Base-by-base conservation (phyloP, 768 basidiomycete genomes). In the Suillus lakei region DNA sequence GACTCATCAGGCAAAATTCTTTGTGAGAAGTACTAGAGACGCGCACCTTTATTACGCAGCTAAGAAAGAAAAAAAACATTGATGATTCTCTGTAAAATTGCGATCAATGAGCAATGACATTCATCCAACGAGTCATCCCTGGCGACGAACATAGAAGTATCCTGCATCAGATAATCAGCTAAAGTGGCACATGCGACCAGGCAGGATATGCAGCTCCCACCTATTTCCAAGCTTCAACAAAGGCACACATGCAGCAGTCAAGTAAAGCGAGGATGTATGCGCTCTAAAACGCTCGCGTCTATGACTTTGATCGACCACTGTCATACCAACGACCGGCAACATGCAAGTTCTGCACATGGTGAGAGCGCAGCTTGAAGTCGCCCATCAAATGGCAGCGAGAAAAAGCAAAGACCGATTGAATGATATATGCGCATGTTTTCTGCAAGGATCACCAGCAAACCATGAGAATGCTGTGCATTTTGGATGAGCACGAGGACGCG, bases 381-480 rank as follows among this genome's bases (percentile, higher is more conserved):
- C 6, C 12, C 21, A 36, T 48, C 41, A 26, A 54, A 23, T 65
- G 34, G 28, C 62, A 60, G 6, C 23, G n/a, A 41, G 13, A 26
- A 30, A 23, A 44, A 59, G 58, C 5, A 26, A 64, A 23, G 10
- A 5, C 61, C 21, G 2, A 21, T 34, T 61, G 41, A 28, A n/a
- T 46, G 34, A 28, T 28, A 36, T 51, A 10, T n/a, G 16, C 34
- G 43, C 10, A 60, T 43, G 30, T 43, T 32, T 55, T 7, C 38
- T 61, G 36, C 5, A 60, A 55, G n/a, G 28, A 34, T 26, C 16
- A 63, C 13, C 18, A 59, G 55, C 53, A 59, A 65, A 61, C 60
- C 63, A 58, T 71, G 62, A 51, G 61, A 65, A 76, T 39, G 71
- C 74, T 70, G 75, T 75, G 75, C 66, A 68, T 63, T 65, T 61